These are phyloP conservation scores for Moesziomyces parantarcticus DNA, from an alignment of 1,284 basidiomycete genomes.

Conservation along the genomic window DNA sequence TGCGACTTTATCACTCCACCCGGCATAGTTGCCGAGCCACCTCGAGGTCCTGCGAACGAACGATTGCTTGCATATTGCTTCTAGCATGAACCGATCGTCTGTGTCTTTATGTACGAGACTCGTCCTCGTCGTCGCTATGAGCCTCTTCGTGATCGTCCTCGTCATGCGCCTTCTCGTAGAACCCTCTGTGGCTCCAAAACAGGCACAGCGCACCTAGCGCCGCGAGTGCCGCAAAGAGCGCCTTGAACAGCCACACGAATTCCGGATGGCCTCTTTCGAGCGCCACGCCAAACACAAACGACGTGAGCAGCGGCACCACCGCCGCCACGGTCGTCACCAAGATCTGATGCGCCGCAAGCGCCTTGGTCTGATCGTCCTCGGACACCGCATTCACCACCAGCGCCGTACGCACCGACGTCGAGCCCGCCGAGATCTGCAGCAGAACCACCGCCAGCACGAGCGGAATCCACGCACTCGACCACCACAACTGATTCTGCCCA, in stretches of 20 bases:
- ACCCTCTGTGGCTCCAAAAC: constrained; percentile 48
- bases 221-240: constrained; percentile 33
- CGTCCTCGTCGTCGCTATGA: constrained; percentile 9
- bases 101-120: not conserved
- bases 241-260: constrained; percentile 58
- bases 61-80: too few species aligned
- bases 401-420: constrained; percentile 54
- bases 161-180: constrained; percentile 46
- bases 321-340: constrained; percentile 54
- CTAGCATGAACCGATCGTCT: too few species aligned
- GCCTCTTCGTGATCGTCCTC: constrained; percentile 21
- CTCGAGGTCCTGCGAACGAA: too few species aligned
- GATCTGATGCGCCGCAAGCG: constrained; percentile 58
- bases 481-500: constrained; percentile 8
- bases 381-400: constrained; percentile 56
- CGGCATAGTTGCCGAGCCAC: not conserved
- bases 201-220: constrained; percentile 35
- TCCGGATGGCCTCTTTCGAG: constrained; percentile 49
- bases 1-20: not conserved
- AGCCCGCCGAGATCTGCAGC: constrained; percentile 52
- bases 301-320: constrained; percentile 52
- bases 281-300: constrained; percentile 52
- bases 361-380: constrained; percentile 51
- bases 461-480: constrained; percentile 47
- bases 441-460: constrained; percentile 48